phyloP scores from a whole-genome alignment of 148 eudicot genomes.

The Hydrangea macrophylla region DNA sequence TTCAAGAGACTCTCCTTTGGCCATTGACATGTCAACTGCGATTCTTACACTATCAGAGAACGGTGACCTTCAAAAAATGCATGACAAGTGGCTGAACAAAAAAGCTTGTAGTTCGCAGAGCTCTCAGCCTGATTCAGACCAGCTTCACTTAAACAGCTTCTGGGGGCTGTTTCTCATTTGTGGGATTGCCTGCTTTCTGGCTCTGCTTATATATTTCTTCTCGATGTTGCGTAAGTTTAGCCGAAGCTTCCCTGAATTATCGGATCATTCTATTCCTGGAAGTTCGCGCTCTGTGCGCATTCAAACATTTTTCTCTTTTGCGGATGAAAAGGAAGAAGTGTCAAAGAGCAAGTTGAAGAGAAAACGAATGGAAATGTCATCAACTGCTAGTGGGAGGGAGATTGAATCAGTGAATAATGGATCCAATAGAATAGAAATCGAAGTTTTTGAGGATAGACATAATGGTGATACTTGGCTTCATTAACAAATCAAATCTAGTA shows the following conservation, averaged over 20 bases:
- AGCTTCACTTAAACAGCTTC: slow-evolving; percentile 51
- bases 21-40: slow-evolving; percentile 54
- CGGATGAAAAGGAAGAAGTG: slow-evolving; percentile 39
- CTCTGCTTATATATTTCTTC: slow-evolving; percentile 45
- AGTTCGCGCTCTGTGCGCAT: slow-evolving; percentile 36
- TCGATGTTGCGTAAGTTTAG: slow-evolving; percentile 38
- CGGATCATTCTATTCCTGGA: slow-evolving; percentile 5
- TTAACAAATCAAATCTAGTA: no score
- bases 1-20: slow-evolving; percentile 48
- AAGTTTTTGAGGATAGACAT: background rate
- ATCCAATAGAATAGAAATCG: slow-evolving; percentile 1
- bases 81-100: slow-evolving; percentile 29
- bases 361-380: slow-evolving; percentile 24
- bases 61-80: slow-evolving; percentile 43
- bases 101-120: slow-evolving; percentile 6
- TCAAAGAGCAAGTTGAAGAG: slow-evolving; percentile 31
- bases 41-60: slow-evolving; percentile 43
- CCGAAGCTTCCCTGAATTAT: slow-evolving; percentile 27
- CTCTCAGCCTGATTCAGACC: slow-evolving; percentile 26
- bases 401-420: slow-evolving; percentile 20
- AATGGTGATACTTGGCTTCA: slow-evolving; percentile 3
- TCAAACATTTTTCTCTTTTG: slow-evolving; percentile 59
- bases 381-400: slow-evolving; percentile 5
- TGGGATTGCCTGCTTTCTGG: slow-evolving; percentile 54
- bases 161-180: slow-evolving; percentile 81